Evolutionary conservation across 1,284 basidiomycete species (phyloP), one percentile per base, ranked within the genome.

Genomic region (Trametes sp.): DNA sequence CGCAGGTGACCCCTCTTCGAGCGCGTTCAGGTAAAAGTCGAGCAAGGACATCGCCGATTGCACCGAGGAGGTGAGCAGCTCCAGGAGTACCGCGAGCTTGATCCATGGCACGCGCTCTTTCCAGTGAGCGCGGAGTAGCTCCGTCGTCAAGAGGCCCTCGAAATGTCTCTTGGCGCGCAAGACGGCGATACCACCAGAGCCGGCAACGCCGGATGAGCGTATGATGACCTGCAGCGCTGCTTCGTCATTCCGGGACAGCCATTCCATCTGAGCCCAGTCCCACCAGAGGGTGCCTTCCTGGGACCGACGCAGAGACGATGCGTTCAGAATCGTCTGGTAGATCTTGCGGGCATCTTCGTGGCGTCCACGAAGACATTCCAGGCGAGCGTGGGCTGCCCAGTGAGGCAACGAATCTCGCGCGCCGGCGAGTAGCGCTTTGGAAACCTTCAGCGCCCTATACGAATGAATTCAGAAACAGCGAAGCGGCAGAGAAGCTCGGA

Each of bases 211-310:
- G 13, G 80, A 83, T 19, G 86, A 81, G n/a, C 78, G 82, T 50
- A 88, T 72, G 36, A 88, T 78, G 45, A 89, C 78, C 44, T 81
- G 75, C 28, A 86, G 72, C 13, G 87, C 83, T 38, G 80, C 79
- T 42, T 85, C 82, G 21, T 77, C 68, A 35, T 82, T 72, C 0
- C 85, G 83, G 13, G 81, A 77, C n/a, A 93, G 76, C 90, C 90
- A 95, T 75, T 97, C 95, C 84, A 96, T 85, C 73, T 95, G 91
- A 0, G 91, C 92, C 94, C 94, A 98, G 53, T 91, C 87, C 79
- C 90, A 93, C 91, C 93, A 96, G 44, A 98, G 72, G 64, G 78
- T 77, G 21, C 81, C 78, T n/a, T 78, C 73, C 46, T 77, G 81
- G 9, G 72, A 67, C 26, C 76, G 72, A 9, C 70, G 70, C 26